Base-by-base conservation (phyloP, 257 asterid genomes). In the Ballota nigra region DNA sequence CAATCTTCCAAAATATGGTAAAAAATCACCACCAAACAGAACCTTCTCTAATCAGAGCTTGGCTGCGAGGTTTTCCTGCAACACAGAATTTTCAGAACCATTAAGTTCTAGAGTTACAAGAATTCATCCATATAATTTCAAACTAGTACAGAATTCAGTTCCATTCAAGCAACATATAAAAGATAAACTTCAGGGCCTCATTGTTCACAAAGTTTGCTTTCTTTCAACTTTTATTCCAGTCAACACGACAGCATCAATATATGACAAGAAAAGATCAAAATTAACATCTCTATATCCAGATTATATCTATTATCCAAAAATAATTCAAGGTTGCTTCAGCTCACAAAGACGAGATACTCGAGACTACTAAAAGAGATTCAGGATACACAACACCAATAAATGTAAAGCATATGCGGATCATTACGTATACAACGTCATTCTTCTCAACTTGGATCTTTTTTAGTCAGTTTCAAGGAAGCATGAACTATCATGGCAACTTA, bases 61-160 rank as follows among this genome's bases (percentile, higher is more conserved):
- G 63, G 77, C 52, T 28, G 78, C 40, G 28, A 69, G 80, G 60
- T 73, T 68, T 49, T 71, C 83, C 84, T 83, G 84, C 70, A 79
- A 22, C 22, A 59, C 16, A 43, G 8, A 47, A 33, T 8, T 8
- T 18, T 64, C 59, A 28, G 4, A 38, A 53, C 60, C 24, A 16
- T 16, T 51, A 53, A 6, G 55, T 47, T 45, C 47, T 45, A 16
- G 28, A 3, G 58, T 9, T 28, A 19, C 5, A 12, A 59, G 10
- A 60, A 59, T 60, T 26, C 60, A 61, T 29, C 47, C 34, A 49
- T n/a, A n/a, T n/a, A n/a, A n/a, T n/a, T n/a, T n/a, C n/a, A n/a
- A n/a, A n/a, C n/a, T n/a, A n/a, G n/a, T n/a, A n/a, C n/a, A n/a
- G n/a, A n/a, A n/a, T n/a, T n/a, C n/a, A 23, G 23, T 22, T 34